Conservation (phyloP, 2,329 filamentous ascomycete genomes). For the Davidsoniella neocaledoniae region DNA sequence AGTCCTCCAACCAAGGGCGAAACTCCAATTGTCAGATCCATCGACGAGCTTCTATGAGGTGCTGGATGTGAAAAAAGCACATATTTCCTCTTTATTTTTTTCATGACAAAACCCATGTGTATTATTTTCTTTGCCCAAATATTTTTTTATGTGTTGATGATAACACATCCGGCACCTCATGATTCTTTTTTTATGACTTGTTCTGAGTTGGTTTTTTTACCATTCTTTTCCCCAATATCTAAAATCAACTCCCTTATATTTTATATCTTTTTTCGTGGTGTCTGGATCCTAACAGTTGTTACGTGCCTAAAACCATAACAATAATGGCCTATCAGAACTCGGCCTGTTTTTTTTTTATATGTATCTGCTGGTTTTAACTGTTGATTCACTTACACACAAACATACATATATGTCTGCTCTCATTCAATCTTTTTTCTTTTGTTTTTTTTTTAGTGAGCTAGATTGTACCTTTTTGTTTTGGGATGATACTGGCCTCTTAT, state of each 20-base stretch:
- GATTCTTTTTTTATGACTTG: background rate
- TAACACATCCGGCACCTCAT: too few relatives aligned
- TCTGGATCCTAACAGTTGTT: background rate
- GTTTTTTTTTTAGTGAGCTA: background rate
- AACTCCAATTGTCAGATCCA: constrained; percentile 59
- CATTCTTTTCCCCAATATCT: background rate
- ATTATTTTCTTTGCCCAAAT: too few relatives aligned
- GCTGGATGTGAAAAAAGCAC: too few relatives aligned
- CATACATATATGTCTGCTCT: background rate
- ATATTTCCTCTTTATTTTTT: too few relatives aligned
- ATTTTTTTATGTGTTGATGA: too few relatives aligned
- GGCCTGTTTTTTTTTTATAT: background rate
- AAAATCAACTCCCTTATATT: background rate
- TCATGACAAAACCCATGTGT: too few relatives aligned
- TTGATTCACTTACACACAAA: too few relatives aligned
- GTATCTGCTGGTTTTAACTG: background rate
- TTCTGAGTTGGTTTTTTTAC: background rate
- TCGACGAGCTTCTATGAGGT: constrained; percentile 54
- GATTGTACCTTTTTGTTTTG: background rate
- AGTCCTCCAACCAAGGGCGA: constrained; percentile 61
- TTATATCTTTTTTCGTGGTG: background rate
- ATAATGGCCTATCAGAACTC: background rate
- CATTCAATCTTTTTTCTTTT: background rate
- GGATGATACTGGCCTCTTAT: background rate
- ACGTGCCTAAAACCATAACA: background rate